Evolutionary conservation across 1,284 basidiomycete species (phyloP).

Genomic region (Afroboletus lepidellus): DNA sequence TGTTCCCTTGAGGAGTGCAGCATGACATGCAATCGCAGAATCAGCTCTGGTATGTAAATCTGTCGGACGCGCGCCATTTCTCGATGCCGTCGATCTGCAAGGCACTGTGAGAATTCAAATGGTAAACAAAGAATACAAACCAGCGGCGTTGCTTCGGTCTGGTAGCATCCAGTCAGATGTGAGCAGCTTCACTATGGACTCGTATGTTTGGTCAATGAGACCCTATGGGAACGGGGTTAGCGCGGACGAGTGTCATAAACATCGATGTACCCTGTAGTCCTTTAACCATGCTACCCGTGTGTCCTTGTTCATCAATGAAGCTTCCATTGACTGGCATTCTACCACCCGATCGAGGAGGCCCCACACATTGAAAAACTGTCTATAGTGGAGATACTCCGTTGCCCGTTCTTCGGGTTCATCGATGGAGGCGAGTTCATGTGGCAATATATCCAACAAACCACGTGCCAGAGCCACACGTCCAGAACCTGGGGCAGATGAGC

Average conservation of each 20-base stretch:
- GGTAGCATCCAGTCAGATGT: constrained; percentile 73
- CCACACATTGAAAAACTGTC: constrained; percentile 74
- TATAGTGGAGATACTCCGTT: constrained; percentile 70
- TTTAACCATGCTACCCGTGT: constrained; percentile 58
- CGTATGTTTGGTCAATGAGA: constrained; percentile 57
- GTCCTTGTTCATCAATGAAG: constrained; percentile 55
- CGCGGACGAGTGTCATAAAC: not conserved
- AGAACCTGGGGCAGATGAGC: constrained; percentile 46
- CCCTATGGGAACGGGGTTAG: constrained; percentile 35
- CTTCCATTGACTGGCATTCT: constrained; percentile 55
- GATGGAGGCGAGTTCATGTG: constrained; percentile 59
- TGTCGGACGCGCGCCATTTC: constrained; percentile 83
- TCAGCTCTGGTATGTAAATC: constrained; percentile 88
- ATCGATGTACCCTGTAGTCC: constrained; percentile 54
- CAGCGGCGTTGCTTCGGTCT: constrained; percentile 44
- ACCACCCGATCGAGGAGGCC: constrained; percentile 56
- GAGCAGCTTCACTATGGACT: constrained; percentile 62
- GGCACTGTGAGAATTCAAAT: constrained; percentile 2
- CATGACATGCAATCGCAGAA: constrained; percentile 80
- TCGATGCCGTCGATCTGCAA: constrained; percentile 56
- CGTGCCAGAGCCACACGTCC: constrained; percentile 75
- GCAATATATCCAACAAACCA: constrained; percentile 63
- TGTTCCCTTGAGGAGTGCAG: constrained; percentile 65
- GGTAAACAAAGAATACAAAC: constrained; percentile 32
- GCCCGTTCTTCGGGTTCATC: constrained; percentile 60